Evolutionary conservation across 2,329 filamentous ascomycete species (phyloP).

Genomic region (Colletotrichum magnum): DNA sequence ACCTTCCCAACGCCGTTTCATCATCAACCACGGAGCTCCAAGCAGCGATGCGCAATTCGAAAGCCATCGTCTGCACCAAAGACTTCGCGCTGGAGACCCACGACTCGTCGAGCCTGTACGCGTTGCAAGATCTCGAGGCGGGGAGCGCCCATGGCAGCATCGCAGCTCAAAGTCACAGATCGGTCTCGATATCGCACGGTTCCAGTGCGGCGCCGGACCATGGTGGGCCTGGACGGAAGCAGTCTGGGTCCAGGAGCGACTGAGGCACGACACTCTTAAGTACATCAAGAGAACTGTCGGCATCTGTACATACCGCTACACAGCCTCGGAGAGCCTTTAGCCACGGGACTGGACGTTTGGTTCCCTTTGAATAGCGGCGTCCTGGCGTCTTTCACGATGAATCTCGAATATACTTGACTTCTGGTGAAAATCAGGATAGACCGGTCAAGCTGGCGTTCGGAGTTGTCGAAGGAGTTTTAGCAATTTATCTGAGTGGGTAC

Average conservation of each 20-base stretch:
- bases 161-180: slow-evolving; percentile 20
- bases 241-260: not conserved
- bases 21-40: slow-evolving; percentile 21
- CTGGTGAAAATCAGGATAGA: too few relatives aligned
- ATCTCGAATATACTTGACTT: too few relatives aligned
- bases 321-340: not conserved
- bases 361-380: not conserved
- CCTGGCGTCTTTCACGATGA: too few relatives aligned
- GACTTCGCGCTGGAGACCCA: slow-evolving; percentile 12
- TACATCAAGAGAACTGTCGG: not conserved
- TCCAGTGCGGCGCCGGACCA: slow-evolving; percentile 18
- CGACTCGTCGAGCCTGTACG: slow-evolving; percentile 15
- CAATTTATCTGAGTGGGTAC: too few relatives aligned
- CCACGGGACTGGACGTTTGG: not conserved
- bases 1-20: not conserved
- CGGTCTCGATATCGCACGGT: slow-evolving; percentile 21
- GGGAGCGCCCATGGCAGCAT: slow-evolving; percentile 15
- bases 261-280: not conserved
- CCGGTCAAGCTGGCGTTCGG: too few relatives aligned
- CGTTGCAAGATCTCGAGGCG: slow-evolving; percentile 24
- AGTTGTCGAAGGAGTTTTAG: too few relatives aligned
- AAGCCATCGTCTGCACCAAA: slow-evolving; percentile 13
- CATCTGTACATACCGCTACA: slow-evolving; percentile 7
- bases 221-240: slow-evolving; percentile 1
- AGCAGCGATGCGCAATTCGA: not conserved